Conservation (phyloP, 768 basidiomycete species). For the Goffeauzyma gilvescens region DNA sequence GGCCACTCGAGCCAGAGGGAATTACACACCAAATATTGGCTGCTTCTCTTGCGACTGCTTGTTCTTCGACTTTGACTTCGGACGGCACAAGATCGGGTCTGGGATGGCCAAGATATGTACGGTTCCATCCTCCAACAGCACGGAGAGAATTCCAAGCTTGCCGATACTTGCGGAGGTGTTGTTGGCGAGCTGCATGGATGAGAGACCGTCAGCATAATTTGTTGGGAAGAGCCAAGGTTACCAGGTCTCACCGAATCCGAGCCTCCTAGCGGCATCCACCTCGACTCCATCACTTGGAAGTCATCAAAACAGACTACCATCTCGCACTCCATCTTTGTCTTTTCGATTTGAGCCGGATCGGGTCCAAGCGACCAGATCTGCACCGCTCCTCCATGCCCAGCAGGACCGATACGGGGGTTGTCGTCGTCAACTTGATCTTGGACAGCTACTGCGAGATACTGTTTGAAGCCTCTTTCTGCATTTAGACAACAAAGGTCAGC, state of each 20-base stretch:
- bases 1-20: not conserved
- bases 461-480: slow-evolving; percentile 36
- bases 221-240: no score
- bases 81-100: slow-evolving; percentile 44
- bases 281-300: slow-evolving; percentile 59
- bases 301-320: slow-evolving; percentile 67
- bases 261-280: slow-evolving; percentile 83
- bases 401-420: slow-evolving; percentile 23
- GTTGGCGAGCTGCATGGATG: not conserved
- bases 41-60: slow-evolving; percentile 6
- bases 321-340: slow-evolving; percentile 48
- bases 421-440: slow-evolving; percentile 43
- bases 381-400: slow-evolving; percentile 39
- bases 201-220: no score
- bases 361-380: slow-evolving; percentile 62
- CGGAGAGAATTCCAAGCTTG: slow-evolving; percentile 68
- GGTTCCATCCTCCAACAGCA: slow-evolving; percentile 72
- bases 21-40: slow-evolving; percentile 40
- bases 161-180: slow-evolving; percentile 9
- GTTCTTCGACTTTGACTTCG: not conserved
- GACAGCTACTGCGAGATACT: slow-evolving; percentile 70
- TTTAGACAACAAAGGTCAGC: not conserved
- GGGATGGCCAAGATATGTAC: slow-evolving; percentile 62
- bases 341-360: not conserved
- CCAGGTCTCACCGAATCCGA: slow-evolving; percentile 40